Evolutionary conservation across 1,284 basidiomycete species (phyloP).

Genomic region (Malassezia sp.): DNA sequence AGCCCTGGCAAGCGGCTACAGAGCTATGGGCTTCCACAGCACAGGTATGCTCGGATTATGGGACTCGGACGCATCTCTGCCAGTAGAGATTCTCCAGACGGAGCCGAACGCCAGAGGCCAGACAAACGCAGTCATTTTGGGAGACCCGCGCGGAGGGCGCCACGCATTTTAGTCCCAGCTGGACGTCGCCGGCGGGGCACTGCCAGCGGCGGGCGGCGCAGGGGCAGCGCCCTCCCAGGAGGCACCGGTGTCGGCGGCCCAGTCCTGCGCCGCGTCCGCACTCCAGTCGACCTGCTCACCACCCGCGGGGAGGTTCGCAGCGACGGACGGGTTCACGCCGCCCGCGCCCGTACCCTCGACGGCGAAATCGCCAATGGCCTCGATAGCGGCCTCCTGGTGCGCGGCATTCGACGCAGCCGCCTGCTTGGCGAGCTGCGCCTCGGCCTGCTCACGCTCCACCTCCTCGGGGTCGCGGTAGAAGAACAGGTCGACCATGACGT

Average conservation of each 20-base stretch:
- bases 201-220: slow-evolving; percentile 11
- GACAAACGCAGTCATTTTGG: slow-evolving; percentile 17
- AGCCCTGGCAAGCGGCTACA: too few relatives aligned
- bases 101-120: slow-evolving; percentile 27
- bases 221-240: slow-evolving; percentile 62
- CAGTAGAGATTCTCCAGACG: slow-evolving; percentile 21
- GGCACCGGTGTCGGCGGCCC: slow-evolving; percentile 45
- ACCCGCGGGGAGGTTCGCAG: slow-evolving; percentile 32
- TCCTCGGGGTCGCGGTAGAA: slow-evolving; percentile 99
- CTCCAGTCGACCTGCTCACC: slow-evolving; percentile 65
- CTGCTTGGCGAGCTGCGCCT: slow-evolving; percentile 69
- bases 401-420: slow-evolving; percentile 30
- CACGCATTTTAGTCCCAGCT: slow-evolving; percentile 23
- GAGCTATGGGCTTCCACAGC: too few relatives aligned
- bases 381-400: slow-evolving; percentile 29
- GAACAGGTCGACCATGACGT: slow-evolving; percentile 98
- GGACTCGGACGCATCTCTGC: slow-evolving; percentile 21
- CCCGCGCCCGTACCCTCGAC: slow-evolving; percentile 62
- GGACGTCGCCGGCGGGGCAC: slow-evolving; percentile 16
- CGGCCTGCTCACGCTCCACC: slow-evolving; percentile 90
- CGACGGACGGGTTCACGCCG: slow-evolving; percentile 54
- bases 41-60: slow-evolving; percentile 22
- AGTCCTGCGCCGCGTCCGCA: slow-evolving; percentile 50
- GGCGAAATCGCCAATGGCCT: slow-evolving; percentile 36
- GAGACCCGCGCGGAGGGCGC: not conserved